These are phyloP conservation scores for Cicer yamashitae DNA, from an alignment of 306 rosid species.

Conservation along the genomic window DNA sequence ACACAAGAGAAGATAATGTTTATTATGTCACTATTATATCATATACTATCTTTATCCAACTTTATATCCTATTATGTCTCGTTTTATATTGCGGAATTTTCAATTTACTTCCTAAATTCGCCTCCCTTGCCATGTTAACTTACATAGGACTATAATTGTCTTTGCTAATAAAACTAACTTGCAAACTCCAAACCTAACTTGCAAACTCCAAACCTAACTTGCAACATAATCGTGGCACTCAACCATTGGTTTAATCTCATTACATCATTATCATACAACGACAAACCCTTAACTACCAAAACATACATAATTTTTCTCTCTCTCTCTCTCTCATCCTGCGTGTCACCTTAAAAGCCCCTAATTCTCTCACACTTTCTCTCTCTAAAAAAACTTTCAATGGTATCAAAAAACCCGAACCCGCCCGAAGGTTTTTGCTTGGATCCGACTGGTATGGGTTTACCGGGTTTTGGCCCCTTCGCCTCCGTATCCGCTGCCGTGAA, in stretches of 20 bases:
- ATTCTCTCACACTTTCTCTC: background rate
- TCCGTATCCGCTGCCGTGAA: conserved; percentile 28
- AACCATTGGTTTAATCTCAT: background rate
- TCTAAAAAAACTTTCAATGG: conserved; percentile 53
- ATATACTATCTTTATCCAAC: no score
- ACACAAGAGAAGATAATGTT: no score
- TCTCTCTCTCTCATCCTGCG: conserved; percentile 1
- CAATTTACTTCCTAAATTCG: no score
- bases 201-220: background rate
- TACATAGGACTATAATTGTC: no score
- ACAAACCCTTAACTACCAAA: background rate
- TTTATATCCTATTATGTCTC: no score
- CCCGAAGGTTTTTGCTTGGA: conserved; percentile 72
- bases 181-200: background rate
- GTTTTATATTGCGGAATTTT: no score
- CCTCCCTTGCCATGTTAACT: no score
- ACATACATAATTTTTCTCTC: background rate
- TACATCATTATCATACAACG: no score
- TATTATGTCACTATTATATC: no score
- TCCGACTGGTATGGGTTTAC: conserved; percentile 61
- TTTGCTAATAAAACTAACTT: no score
- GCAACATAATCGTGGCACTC: background rate
- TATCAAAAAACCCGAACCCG: conserved; percentile 69
- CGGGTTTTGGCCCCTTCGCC: conserved; percentile 66
- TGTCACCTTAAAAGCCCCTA: background rate